Base-by-base conservation (phyloP, 371 early-diverging fungal species). In the Globomyces sp. region DNA sequence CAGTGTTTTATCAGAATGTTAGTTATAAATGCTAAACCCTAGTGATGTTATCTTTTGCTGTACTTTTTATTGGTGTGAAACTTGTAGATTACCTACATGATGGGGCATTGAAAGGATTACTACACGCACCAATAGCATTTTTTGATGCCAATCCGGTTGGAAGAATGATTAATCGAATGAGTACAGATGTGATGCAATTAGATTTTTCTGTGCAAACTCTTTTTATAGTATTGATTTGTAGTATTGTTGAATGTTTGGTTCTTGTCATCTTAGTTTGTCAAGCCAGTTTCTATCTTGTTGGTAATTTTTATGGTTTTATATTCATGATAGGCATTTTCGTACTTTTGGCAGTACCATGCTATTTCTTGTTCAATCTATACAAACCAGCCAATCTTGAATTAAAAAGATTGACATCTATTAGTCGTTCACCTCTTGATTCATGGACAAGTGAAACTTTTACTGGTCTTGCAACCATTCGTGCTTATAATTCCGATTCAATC, bases 101-200 rank as follows among this genome's bases (percentile, higher is more conserved):
- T 13, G 58, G 80, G 11, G 74, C 90, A 8, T 63, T 92, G 37
- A 68, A 79, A 24, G 77, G 82, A 42, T 80, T 91, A 4, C 66
- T 91, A 42, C 52, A 59, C 2, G 67, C 74, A 3, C 80, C 80
- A 5, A 36, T 92, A 11, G 81, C 87, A 10, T 93, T 94, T 78
- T 92, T 94, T 71, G 94, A 94, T 48, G 80, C 78, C 13, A 94
- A 92, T 0, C 89, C 94, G 1, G 72, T 90, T 4, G 92, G 90
- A 50, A 85, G 92, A 13, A 51, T 61, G 36, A 6, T 75, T 4
- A 75, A 75, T 48, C 5, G 75, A 43, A 66, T 71, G 40, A 61
- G 71, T 6, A 75, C 72, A 55, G 75, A 73, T 49, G 45, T 58
- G 24, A 24, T 24, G 24, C 24, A 24, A 24, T 24, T 24, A 0